Evolutionary conservation across 768 basidiomycete genomes (phyloP), one percentile per base, ranked within the genome.

Genomic region (Coprinellus aureogranulatus): DNA sequence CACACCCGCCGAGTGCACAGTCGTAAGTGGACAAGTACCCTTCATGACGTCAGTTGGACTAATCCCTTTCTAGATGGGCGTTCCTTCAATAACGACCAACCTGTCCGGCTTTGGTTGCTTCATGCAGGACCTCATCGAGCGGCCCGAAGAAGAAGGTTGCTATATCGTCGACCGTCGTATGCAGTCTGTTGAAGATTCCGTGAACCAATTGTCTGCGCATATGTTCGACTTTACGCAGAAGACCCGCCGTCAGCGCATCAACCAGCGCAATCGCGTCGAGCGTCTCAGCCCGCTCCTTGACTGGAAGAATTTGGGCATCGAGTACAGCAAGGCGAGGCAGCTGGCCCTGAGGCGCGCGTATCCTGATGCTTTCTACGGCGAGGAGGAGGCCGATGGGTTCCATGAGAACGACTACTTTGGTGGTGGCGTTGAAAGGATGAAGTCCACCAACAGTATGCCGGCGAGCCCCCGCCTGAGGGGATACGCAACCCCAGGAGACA

Each of bases 1-100:
- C 68, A 97, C 94, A 1, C 96, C 96, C 0, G 96, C 96, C 1
- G 96, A 98, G 70, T 98, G 97, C 70, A 98, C 97, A n/a, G 97
- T 99, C 37, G 89, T 90, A 74, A 62, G 88, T 67, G 9, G 12
- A 39, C 89, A 73, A 62, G 87, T 67, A 10, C 22, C 27, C 5
- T 77, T 27, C 30, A 41, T 30, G 11, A 20, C 46, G 34, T 27
- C 30, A 59, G 42, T 49, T 42, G 12, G 51, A 53, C 55, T 62
- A 10, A 61, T 58, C 12, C 55, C 51, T 14, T 57, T 4, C 26
- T 63, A 90, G 87, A 99, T 99, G 97, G 97, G 97, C 59, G 94
- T 99, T 50, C 97, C 97, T 0, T 92, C 89, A 31, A 87, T 98
- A 52, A 98, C 97, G 14, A 99, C 97, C 52, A 99, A 99, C 75